These are phyloP conservation scores for Megacollybia platyphylla DNA, from an alignment of 1,284 basidiomycete genomes.

Conservation along the genomic window DNA sequence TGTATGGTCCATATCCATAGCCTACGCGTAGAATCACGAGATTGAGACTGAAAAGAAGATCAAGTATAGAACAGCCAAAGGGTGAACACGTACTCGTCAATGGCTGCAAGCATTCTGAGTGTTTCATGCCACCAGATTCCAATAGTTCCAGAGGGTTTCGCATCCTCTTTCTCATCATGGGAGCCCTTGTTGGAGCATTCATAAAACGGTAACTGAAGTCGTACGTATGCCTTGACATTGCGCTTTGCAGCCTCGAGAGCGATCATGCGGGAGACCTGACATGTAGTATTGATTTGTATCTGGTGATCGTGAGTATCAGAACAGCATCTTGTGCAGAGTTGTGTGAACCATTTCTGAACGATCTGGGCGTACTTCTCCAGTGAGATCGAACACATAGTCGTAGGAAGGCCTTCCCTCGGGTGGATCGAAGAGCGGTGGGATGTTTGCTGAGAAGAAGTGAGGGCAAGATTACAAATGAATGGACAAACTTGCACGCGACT, in stretches of 20 bases:
- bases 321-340: conserved; percentile 4
- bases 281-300: conserved; percentile 74
- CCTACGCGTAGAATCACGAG: conserved; percentile 67
- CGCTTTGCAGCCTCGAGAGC: conserved; percentile 56
- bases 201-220: conserved; percentile 76
- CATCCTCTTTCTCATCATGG: conserved; percentile 63
- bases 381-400: conserved; percentile 69
- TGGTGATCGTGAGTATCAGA: conserved; percentile 14
- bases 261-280: conserved; percentile 56
- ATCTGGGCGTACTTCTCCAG: conserved; percentile 72
- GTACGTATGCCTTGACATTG: conserved; percentile 66
- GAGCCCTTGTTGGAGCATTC: conserved; percentile 57
- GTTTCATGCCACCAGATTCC: conserved; percentile 90
- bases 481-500: conserved; percentile 38
- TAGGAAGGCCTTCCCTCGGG: conserved; percentile 52
- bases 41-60: conserved; percentile 43
- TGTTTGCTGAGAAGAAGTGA: conserved; percentile 31
- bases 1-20: conserved; percentile 66
- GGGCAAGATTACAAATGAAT: conserved; percentile 2
- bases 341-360: conserved; percentile 61
- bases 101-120: conserved; percentile 61
- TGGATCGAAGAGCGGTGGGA: conserved; percentile 57
- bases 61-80: conserved; percentile 2
- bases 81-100: conserved; percentile 41
- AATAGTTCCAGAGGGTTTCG: conserved; percentile 60